Evolutionary conservation across 164 flowering plant genomes (phyloP).

Genomic region (Magnolia changhungtana): DNA sequence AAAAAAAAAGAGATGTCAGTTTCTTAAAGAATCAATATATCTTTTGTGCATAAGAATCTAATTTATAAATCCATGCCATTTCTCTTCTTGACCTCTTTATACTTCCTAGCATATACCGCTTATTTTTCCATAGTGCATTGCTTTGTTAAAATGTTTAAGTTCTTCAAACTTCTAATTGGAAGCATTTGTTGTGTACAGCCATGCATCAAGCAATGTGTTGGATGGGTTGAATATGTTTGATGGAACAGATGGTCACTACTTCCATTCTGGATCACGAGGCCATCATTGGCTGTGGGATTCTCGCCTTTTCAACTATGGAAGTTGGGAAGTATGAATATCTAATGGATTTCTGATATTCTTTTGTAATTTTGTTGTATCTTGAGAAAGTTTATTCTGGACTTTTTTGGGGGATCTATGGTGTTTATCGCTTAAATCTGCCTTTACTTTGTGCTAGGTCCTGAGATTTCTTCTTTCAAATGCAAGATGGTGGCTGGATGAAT

Average conservation of each 20-base stretch:
- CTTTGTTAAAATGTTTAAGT: neutral
- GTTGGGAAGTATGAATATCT: conserved; percentile 75
- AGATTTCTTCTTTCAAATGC: conserved; percentile 95
- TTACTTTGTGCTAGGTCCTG: conserved; percentile 50
- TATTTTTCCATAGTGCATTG: neutral
- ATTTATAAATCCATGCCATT: no score
- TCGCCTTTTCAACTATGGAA: conserved; percentile 95
- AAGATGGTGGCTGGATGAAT: conserved; percentile 99
- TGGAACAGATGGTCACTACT: conserved; percentile 90
- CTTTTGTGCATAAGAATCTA: no score
- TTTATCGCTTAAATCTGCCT: conserved; percentile 5
- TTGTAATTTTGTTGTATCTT: conserved; percentile 1
- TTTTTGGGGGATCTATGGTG: conserved; percentile 4
- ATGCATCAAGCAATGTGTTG: conserved; percentile 81
- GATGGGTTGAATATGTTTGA: conserved; percentile 99
- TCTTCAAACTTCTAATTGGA: neutral
- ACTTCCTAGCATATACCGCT: no score
- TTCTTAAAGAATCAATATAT: no score
- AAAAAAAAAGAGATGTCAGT: no score
- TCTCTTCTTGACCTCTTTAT: no score
- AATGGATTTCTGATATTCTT: neutral
- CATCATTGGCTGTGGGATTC: conserved; percentile 99
- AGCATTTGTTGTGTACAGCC: conserved; percentile 42
- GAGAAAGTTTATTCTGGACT: neutral
- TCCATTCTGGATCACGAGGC: conserved; percentile 94